phyloP scores from a whole-genome alignment of 2,329 filamentous ascomycete species.

The Zarea fungicola region DNA sequence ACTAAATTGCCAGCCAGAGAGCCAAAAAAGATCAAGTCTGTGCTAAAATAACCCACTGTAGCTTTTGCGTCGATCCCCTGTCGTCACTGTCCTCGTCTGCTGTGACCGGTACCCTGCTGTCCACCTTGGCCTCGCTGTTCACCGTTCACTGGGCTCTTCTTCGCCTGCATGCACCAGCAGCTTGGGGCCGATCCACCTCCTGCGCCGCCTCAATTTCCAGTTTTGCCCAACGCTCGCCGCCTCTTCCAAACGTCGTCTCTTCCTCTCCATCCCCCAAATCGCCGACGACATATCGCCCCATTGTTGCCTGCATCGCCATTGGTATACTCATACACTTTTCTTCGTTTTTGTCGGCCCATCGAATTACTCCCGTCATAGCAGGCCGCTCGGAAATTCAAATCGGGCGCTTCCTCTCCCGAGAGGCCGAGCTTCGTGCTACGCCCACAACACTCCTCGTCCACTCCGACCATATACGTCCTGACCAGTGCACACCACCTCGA shows the following conservation, averaged over 20 bases:
- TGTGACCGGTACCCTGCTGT: too few relatives aligned
- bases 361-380: background rate
- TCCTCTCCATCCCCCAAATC: background rate
- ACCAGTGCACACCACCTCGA: background rate
- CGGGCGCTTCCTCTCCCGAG: background rate
- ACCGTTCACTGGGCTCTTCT: too few relatives aligned
- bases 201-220: slow-evolving; percentile 3
- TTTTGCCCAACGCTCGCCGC: slow-evolving; percentile 8
- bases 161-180: too few relatives aligned
- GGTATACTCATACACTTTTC: background rate
- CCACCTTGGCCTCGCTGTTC: too few relatives aligned
- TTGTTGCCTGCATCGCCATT: slow-evolving; percentile 9
- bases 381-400: background rate
- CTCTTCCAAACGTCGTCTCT: slow-evolving; percentile 2
- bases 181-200: too few relatives aligned
- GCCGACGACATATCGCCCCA: background rate
- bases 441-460: background rate
- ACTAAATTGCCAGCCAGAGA: too few relatives aligned
- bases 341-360: too few relatives aligned
- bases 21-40: too few relatives aligned
- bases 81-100: too few relatives aligned
- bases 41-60: too few relatives aligned
- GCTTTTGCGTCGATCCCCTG: too few relatives aligned
- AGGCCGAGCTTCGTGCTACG: background rate
- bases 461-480: slow-evolving; percentile 12